A percentile compares a stretch with the other conserved stretches of the same genome.
These are phyloP conservation scores for Populus nigra DNA, from an alignment of 345 rosid species.

Conservation along the genomic window DNA sequence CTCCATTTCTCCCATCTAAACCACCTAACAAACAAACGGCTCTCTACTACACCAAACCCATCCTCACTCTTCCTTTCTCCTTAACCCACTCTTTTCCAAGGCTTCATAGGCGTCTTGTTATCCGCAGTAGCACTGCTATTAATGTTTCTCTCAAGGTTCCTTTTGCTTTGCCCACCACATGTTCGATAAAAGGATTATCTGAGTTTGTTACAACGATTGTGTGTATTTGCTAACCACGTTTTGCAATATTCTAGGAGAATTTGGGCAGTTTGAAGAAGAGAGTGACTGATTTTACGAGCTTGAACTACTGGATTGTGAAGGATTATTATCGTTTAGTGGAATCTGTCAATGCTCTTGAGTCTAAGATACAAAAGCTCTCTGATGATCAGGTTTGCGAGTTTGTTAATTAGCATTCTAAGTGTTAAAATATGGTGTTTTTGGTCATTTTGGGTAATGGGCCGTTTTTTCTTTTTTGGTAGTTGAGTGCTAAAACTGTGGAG, in stretches of 20 bases:
- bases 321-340: constrained; percentile 80
- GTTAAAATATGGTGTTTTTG: neutral
- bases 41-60: constrained; percentile 24
- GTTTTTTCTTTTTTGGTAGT: constrained; percentile 31
- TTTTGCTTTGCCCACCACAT: constrained; percentile 28
- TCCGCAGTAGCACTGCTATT: constrained; percentile 1
- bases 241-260: constrained; percentile 36
- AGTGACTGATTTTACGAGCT: constrained; percentile 52
- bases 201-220: constrained; percentile 50
- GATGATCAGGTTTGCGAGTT: constrained; percentile 70
- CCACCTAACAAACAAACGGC: constrained; percentile 27
- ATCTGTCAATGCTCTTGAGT: constrained; percentile 65
- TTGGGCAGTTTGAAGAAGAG: constrained; percentile 43
- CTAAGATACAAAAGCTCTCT: constrained; percentile 47
- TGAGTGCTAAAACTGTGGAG: constrained; percentile 73
- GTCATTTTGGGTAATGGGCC: constrained; percentile 8
- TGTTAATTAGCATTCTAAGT: neutral
- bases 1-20: constrained; percentile 28
- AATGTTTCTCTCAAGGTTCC: constrained; percentile 54
- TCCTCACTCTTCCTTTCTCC: constrained; percentile 22
- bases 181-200: constrained; percentile 41
- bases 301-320: constrained; percentile 84
- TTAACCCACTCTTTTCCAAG: constrained; percentile 10
- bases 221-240: neutral
- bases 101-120: constrained; percentile 20